phyloP scores from a whole-genome alignment of 306 rosid genomes.

The Ochetophila trinervis region DNA sequence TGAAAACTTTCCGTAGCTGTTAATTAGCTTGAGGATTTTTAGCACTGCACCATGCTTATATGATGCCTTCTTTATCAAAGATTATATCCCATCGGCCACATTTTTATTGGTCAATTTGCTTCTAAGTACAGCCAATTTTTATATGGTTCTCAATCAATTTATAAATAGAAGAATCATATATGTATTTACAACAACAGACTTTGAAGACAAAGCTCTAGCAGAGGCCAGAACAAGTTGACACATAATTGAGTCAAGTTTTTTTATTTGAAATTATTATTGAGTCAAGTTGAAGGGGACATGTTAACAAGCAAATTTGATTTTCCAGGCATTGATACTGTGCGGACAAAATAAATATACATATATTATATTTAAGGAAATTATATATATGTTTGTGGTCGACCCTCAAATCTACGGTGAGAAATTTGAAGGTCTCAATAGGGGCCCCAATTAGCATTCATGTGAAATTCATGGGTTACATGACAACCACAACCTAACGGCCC shows the following conservation, averaged over 20 bases:
- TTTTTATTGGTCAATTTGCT: slow-evolving; percentile 18
- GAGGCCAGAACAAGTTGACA: slow-evolving; percentile 38
- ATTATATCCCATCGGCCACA: slow-evolving; percentile 31
- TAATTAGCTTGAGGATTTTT: slow-evolving; percentile 5
- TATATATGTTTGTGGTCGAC: slow-evolving; percentile 16
- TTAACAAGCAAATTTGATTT: slow-evolving; percentile 27
- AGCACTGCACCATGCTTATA: slow-evolving; percentile 13
- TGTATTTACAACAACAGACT: too few relatives aligned
- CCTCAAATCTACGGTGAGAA: slow-evolving; percentile 18
- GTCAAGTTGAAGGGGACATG: slow-evolving; percentile 49
- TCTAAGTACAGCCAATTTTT: background rate
- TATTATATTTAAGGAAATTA: background rate
- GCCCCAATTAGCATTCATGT: slow-evolving; percentile 19
- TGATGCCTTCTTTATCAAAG: slow-evolving; percentile 12
- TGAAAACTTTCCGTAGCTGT: slow-evolving; percentile 26
- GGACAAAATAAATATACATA: background rate
- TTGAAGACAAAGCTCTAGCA: background rate
- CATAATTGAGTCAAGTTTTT: slow-evolving; percentile 47
- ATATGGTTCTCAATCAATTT: background rate
- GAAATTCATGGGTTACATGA: slow-evolving; percentile 27
- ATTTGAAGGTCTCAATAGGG: slow-evolving; percentile 3
- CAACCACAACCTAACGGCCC: slow-evolving; percentile 22
- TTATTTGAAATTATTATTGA: too few relatives aligned
- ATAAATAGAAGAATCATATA: too few relatives aligned
- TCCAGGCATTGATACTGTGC: background rate